Base-by-base conservation (phyloP, 495 filamentous ascomycete genomes). In the Aspergillus panamensis region DNA sequence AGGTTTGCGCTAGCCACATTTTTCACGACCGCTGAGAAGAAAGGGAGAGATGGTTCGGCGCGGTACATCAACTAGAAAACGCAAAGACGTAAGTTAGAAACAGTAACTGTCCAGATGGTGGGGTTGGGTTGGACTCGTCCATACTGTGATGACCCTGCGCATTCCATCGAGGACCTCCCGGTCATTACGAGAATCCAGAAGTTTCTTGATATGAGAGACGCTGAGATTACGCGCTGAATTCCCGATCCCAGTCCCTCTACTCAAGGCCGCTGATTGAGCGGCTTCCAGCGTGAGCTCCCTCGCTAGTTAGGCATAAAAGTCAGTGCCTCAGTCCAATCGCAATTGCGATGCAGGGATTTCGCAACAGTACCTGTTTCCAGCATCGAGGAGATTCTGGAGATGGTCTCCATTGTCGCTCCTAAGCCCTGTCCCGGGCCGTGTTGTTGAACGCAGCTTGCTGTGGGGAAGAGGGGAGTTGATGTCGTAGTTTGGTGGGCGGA, bases 271-370 rank as follows among this genome's bases (percentile, higher is more conserved):
- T 47, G 88, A 87, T 74, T 90, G 87, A 62, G 94, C 93, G 50
- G 94, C 95, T 80, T 98, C 94, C 67, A 98, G 84, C 40, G 94
- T 98, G 66, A 98, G 85, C 71, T 97, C 94, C 68, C 94, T 85
- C 69, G 94, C 94, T 91, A 78, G 64, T 51, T 63, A 56, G 55
- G 64, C 66, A 62, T 45, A 45, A 45, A 45, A 60, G 66, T 61
- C 57, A 52, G 55, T 45, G 56, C 37, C 52, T 47, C 44, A 35
- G 13, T 25, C 10, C 45, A 20, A 35, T 25, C 25, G 33, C 25
- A 31, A 20, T 20, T 53, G 55, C 43, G 40, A 25, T 52, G 16
- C 4, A 48, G 30, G 29, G 39, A 13, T 14, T 52, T 19, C 17
- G 1, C 19, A 37, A 19, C 9, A 13, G 40, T 76, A 94, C 91